Evolutionary conservation across 768 basidiomycete species (phyloP).

Genomic region (Lentinula sp.): DNA sequence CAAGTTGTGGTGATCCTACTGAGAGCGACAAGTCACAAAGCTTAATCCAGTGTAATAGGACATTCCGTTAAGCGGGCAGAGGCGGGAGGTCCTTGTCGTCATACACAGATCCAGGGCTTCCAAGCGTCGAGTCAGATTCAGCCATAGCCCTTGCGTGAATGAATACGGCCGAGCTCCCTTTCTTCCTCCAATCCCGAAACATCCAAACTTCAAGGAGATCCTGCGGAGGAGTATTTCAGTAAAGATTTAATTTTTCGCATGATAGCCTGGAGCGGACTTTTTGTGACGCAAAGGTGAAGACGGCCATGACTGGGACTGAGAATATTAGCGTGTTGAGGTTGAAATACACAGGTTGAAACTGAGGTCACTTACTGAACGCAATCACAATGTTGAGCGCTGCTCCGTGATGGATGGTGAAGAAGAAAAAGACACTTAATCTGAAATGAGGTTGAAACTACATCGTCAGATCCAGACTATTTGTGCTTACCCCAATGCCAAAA

Average conservation of each 20-base stretch:
- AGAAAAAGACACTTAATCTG: not conserved
- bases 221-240: not conserved
- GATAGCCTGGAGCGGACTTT: not conserved
- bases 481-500: not conserved
- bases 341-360: not conserved
- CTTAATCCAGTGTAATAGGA: too few relatives aligned
- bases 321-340: not conserved
- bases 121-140: not conserved
- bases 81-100: not conserved
- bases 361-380: not conserved
- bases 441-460: too few relatives aligned
- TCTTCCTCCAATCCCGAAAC: not conserved
- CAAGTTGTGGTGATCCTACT: too few relatives aligned
- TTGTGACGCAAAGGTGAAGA: slow-evolving; percentile 2
- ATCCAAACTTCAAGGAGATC: slow-evolving; percentile 5
- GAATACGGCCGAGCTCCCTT: not conserved
- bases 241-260: not conserved
- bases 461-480: too few relatives aligned
- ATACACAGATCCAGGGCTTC: not conserved
- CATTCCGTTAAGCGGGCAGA: not conserved
- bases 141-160: not conserved
- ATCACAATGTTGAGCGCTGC: slow-evolving; percentile 4
- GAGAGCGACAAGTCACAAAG: too few relatives aligned
- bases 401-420: slow-evolving; percentile 3
- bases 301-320: not conserved